These are phyloP conservation scores for Acmispon strigosus DNA, from an alignment of 306 rosid genomes.

Conservation along the genomic window DNA sequence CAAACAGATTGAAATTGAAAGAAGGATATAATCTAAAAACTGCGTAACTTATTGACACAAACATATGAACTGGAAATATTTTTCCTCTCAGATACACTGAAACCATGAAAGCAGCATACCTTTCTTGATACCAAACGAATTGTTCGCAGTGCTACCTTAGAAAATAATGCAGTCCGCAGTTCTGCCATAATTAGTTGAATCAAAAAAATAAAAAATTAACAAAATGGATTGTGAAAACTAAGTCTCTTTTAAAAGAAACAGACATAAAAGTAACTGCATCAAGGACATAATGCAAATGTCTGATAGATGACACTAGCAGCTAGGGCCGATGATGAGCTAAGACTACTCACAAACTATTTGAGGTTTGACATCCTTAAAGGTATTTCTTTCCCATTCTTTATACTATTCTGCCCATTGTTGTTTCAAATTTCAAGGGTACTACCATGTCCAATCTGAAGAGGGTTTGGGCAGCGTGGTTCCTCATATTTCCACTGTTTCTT, in stretches of 20 bases:
- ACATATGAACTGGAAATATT: background rate
- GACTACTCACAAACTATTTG: background rate
- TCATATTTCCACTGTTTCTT: background rate
- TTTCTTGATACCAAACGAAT: conserved; percentile 87
- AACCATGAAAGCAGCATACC: conserved; percentile 43
- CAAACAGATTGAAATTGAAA: background rate
- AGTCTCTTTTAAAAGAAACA: conserved; percentile 11
- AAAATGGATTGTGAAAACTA: background rate
- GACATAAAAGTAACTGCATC: background rate
- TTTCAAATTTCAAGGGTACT: background rate
- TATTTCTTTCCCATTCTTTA: background rate
- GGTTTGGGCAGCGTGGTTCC: background rate
- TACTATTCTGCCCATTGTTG: background rate
- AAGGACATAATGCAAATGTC: conserved; percentile 9
- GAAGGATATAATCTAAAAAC: background rate
- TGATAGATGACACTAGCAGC: background rate
- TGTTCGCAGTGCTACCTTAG: conserved; percentile 92
- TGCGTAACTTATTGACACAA: background rate
- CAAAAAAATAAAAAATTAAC: conserved; percentile 1
- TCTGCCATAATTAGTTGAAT: conserved; percentile 49
- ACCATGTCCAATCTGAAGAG: background rate
- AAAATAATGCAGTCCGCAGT: conserved; percentile 84
- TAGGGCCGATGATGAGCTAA: background rate
- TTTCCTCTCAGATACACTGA: background rate
- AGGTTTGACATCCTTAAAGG: background rate